Conservation (phyloP, 2,329 filamentous ascomycete species). For the Cercospora sesami region DNA sequence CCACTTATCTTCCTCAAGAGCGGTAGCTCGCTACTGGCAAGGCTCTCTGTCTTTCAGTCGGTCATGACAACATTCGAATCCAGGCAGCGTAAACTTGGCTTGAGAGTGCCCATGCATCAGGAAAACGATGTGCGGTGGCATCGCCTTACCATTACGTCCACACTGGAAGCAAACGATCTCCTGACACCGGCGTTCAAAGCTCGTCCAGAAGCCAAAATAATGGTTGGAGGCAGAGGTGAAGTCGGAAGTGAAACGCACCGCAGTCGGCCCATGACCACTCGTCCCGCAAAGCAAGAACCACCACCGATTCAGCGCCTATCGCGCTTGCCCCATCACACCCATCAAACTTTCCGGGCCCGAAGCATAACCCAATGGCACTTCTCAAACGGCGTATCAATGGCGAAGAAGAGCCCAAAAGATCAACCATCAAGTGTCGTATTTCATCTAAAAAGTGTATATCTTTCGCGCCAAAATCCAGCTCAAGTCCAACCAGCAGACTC, state of each 20-base stretch:
- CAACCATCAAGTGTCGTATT: not conserved
- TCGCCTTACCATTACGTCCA: not conserved
- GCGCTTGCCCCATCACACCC: not conserved
- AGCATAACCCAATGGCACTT: not conserved
- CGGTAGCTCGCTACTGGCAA: not conserved
- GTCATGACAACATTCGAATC: not conserved
- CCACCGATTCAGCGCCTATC: not conserved
- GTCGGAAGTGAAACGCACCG: not conserved
- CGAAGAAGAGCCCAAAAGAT: not conserved
- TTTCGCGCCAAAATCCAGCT: not conserved
- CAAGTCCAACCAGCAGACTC: conserved; percentile 18
- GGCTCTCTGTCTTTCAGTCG: not conserved
- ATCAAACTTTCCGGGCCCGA: not conserved
- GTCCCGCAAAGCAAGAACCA: not conserved
- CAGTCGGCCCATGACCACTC: not conserved
- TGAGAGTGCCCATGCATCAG: not conserved
- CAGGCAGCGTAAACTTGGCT: not conserved
- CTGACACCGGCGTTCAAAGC: not conserved
- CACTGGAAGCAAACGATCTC: not conserved
- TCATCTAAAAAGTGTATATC: not conserved
- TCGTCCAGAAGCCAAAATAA: not conserved
- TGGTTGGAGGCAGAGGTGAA: not conserved
- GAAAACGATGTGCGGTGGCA: not conserved
- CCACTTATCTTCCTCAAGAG: not conserved
- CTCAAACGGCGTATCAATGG: not conserved